Percentiles rank a stretch among this genome's conserved stretches.
phyloP scores from a whole-genome alignment of 805 yeast species.

The Cyberlindnera sargentensis region DNA sequence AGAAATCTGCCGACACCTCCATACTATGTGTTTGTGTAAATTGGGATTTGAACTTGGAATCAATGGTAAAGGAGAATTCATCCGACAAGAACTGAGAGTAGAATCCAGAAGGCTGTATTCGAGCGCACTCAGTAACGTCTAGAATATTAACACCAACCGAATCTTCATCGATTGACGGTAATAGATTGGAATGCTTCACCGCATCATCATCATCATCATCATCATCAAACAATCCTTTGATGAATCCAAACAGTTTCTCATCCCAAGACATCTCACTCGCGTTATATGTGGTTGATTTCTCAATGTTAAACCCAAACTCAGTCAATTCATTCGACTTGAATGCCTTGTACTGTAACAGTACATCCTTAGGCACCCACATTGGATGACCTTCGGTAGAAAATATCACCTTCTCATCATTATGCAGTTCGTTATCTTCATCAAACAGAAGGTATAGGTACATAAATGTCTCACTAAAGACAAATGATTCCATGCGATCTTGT shows the following conservation, averaged over 20 bases:
- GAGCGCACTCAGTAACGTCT: constrained; percentile 1
- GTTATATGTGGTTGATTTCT: background rate
- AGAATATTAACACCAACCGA: constrained; percentile 1
- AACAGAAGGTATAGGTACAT: constrained; percentile 78
- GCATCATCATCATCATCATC: background rate
- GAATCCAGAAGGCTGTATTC: background rate
- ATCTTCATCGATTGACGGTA: background rate
- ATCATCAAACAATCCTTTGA: constrained; percentile 5
- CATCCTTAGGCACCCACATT: constrained; percentile 51
- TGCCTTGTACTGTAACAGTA: constrained; percentile 23
- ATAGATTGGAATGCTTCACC: background rate
- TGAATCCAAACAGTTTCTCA: constrained; percentile 5
- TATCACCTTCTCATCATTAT: constrained; percentile 33
- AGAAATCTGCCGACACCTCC: constrained; percentile 11
- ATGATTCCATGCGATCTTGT: constrained; percentile 87
- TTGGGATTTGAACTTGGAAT: constrained; percentile 11
- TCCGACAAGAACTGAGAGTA: constrained; percentile 7
- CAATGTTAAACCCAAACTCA: background rate
- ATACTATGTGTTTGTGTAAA: constrained; percentile 4
- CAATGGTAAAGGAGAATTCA: constrained; percentile 9
- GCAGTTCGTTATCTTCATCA: constrained; percentile 54
- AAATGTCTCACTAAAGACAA: constrained; percentile 80
- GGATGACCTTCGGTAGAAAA: constrained; percentile 93
- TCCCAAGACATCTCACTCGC: constrained; percentile 1
- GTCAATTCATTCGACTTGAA: background rate